A percentile compares a stretch with the other conserved stretches of the same genome.
Conservation (phyloP, 2,329 filamentous ascomycete species). For the Cladorrhinum sp. region DNA sequence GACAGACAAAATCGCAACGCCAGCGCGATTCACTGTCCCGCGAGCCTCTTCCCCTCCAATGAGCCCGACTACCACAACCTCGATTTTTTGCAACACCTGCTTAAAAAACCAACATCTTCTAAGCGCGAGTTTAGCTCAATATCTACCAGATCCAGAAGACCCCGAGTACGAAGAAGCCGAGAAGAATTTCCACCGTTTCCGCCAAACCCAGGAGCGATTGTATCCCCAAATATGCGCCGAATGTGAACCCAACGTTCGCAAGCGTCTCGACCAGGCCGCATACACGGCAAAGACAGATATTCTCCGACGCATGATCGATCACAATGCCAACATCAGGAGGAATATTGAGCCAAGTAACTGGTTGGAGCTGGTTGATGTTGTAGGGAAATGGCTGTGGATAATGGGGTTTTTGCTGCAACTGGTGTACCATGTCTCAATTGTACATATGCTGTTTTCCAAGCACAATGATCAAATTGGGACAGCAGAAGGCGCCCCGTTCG, state of each 20-base stretch:
- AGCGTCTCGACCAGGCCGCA: slow-evolving; percentile 65
- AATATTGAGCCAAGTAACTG: slow-evolving; percentile 38
- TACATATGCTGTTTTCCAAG: slow-evolving; percentile 29
- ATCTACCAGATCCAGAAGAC: slow-evolving; percentile 65
- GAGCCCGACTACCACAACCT: slow-evolving; percentile 30
- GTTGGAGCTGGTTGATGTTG: slow-evolving; percentile 42
- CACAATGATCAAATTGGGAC: slow-evolving; percentile 4
- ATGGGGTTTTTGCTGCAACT: slow-evolving; percentile 45
- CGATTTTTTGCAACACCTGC: slow-evolving; percentile 70
- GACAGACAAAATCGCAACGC: slow-evolving; percentile 44
- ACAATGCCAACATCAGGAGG: slow-evolving; percentile 47
- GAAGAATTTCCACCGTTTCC: slow-evolving; percentile 66
- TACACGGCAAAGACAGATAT: slow-evolving; percentile 85
- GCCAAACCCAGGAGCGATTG: slow-evolving; percentile 68
- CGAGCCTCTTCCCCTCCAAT: slow-evolving; percentile 38
- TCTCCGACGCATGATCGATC: slow-evolving; percentile 70
- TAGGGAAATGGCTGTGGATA: slow-evolving; percentile 49
- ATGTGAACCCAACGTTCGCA: slow-evolving; percentile 73
- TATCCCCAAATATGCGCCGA: slow-evolving; percentile 86
- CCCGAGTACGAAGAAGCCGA: slow-evolving; percentile 69
- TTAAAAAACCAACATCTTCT: slow-evolving; percentile 86
- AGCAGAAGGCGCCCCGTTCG: slow-evolving; percentile 5
- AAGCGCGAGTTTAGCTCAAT: slow-evolving; percentile 72
- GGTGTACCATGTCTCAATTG: slow-evolving; percentile 47
- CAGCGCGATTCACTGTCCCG: slow-evolving; percentile 46